A percentile compares a stretch with the other conserved stretches of the same genome.
Conservation (phyloP, 2,329 filamentous ascomycete species). For the Arthrobotrys megalospora region DNA sequence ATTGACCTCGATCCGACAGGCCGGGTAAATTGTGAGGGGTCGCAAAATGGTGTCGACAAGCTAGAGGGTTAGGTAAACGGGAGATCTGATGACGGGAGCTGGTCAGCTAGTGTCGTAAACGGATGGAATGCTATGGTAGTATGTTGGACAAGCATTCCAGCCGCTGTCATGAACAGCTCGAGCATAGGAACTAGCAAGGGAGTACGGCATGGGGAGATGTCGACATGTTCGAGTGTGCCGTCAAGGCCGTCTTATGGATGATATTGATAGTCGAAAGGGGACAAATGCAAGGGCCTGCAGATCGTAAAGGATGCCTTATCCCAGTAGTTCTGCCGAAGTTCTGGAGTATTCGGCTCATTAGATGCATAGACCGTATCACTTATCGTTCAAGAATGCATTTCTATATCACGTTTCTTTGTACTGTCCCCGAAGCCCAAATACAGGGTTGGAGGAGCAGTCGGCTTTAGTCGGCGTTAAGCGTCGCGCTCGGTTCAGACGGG, state of each 20-base stretch:
- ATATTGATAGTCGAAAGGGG: slow-evolving; percentile 28
- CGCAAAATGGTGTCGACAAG: slow-evolving; percentile 13
- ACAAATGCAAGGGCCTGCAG: slow-evolving; percentile 38
- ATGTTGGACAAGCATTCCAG: slow-evolving; percentile 51
- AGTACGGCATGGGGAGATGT: slow-evolving; percentile 17
- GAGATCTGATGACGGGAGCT: slow-evolving; percentile 45
- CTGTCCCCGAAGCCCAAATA: not conserved
- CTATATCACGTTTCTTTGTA: not conserved
- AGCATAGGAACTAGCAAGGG: slow-evolving; percentile 11
- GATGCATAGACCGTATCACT: slow-evolving; percentile 31
- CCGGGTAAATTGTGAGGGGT: slow-evolving; percentile 55
- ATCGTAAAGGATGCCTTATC: slow-evolving; percentile 26
- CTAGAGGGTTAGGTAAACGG: not conserved
- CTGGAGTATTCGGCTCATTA: slow-evolving; percentile 42
- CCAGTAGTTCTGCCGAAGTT: slow-evolving; percentile 43
- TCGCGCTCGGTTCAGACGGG: slow-evolving; percentile 10
- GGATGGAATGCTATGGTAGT: slow-evolving; percentile 28
- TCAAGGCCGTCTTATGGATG: not conserved
- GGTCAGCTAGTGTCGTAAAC: slow-evolving; percentile 23
- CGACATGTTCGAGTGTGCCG: slow-evolving; percentile 28
- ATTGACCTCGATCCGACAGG: slow-evolving; percentile 37
- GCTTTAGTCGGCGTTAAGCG: slow-evolving; percentile 28
- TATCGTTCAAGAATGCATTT: slow-evolving; percentile 7
- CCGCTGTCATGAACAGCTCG: slow-evolving; percentile 18
- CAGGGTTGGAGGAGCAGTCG: not conserved